Evolutionary conservation across 129 eudicot genomes (phyloP).

Genomic region (Erigeron canadensis): DNA sequence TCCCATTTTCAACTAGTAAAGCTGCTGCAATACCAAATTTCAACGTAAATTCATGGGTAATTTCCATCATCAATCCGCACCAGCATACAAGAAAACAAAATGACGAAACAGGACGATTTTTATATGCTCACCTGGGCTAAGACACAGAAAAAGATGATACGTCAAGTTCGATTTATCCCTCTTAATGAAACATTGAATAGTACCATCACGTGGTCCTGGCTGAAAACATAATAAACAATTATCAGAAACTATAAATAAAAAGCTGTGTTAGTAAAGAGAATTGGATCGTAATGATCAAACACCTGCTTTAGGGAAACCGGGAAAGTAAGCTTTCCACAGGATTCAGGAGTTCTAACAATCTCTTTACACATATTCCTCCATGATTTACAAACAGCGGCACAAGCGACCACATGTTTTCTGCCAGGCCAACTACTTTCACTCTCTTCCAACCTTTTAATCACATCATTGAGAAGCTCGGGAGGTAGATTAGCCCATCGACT

Average conservation of each 20-base stretch:
- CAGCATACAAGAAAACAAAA: conserved; percentile 5
- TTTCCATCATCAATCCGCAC: background rate
- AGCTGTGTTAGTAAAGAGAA: background rate
- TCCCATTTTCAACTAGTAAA: conserved; percentile 80
- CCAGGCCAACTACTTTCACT: conserved; percentile 83
- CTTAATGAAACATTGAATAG: conserved; percentile 78
- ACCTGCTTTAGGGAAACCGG: conserved; percentile 88
- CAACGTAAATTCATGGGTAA: background rate
- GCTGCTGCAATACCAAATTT: conserved; percentile 51
- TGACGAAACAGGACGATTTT: background rate
- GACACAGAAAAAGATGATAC: conserved; percentile 76
- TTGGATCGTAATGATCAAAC: background rate
- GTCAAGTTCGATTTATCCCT: conserved; percentile 77
- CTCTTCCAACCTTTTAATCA: conserved; percentile 71
- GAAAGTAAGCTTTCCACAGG: conserved; percentile 79
- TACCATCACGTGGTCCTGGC: conserved; percentile 87
- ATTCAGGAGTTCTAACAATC: conserved; percentile 69
- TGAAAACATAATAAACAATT: conserved; percentile 28
- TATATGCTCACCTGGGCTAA: conserved; percentile 67
- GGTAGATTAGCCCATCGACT: conserved; percentile 90
- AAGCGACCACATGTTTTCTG: conserved; percentile 75
- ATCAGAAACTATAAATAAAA: conserved; percentile 8
- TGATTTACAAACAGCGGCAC: conserved; percentile 74
- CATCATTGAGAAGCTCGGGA: conserved; percentile 76
- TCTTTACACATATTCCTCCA: conserved; percentile 89